These are phyloP conservation scores for Colletotrichum sp. DNA, from an alignment of 2,329 filamentous ascomycete species.

Conservation along the genomic window DNA sequence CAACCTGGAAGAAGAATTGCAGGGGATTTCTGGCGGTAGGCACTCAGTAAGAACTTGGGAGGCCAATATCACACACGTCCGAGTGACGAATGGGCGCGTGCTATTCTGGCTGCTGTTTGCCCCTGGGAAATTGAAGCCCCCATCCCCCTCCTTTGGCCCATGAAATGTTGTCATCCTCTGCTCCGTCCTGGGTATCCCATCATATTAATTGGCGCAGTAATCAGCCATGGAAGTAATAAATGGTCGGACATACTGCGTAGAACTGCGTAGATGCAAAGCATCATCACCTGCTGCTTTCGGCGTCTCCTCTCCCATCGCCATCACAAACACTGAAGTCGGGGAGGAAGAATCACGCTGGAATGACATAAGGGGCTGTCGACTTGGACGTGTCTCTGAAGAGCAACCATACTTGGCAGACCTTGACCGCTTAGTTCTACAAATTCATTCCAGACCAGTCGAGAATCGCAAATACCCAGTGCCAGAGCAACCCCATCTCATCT, in stretches of 20 bases:
- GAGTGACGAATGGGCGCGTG: neutral
- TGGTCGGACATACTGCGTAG: neutral
- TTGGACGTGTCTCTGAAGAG: neutral
- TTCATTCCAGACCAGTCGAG: slow-evolving; percentile 17
- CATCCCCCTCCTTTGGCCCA: neutral
- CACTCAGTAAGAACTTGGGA: neutral
- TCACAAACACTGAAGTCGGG: neutral
- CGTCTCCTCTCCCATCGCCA: neutral
- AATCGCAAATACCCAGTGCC: slow-evolving; percentile 1
- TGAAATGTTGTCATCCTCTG: neutral
- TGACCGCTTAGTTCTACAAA: neutral
- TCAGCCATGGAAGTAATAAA: neutral
- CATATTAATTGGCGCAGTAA: neutral
- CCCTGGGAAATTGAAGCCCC: slow-evolving; percentile 1
- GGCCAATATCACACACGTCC: neutral
- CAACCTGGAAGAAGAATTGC: neutral
- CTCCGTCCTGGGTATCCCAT: neutral
- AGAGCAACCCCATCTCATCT: slow-evolving; percentile 16
- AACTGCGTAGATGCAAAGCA: neutral
- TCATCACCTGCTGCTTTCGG: neutral
- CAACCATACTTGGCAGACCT: neutral
- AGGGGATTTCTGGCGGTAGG: neutral
- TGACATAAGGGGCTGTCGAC: neutral
- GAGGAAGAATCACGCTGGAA: neutral
- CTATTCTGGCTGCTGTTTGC: neutral